Percentiles rank a stretch among this genome's conserved stretches.
These are phyloP conservation scores for Blastomyces gilchristii DNA, from an alignment of 2,329 filamentous ascomycete genomes.

Conservation along the genomic window DNA sequence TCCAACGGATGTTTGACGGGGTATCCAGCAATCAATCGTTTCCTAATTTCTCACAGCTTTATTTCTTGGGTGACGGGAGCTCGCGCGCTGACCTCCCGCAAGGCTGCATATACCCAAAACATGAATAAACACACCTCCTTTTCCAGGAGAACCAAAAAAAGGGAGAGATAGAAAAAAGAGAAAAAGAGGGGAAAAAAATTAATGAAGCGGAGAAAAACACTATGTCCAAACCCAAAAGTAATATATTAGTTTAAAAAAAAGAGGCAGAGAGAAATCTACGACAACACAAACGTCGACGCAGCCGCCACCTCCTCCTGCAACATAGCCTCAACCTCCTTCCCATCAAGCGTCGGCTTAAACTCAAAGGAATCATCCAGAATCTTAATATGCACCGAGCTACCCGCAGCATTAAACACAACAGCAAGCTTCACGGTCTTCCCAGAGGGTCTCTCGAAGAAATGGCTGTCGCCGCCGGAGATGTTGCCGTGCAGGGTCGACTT, in stretches of 20 bases:
- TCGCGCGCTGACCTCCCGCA: neutral
- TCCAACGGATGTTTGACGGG: neutral
- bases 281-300: conserved; percentile 13
- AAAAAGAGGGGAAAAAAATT: neutral
- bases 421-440: conserved; percentile 52
- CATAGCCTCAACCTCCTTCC: conserved; percentile 11
- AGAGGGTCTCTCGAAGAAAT: conserved; percentile 61
- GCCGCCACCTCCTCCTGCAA: conserved; percentile 1
- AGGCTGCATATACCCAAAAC: neutral
- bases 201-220: neutral
- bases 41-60: neutral
- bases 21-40: neutral
- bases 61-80: neutral
- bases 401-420: conserved; percentile 48
- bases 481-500: conserved; percentile 60
- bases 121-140: neutral
- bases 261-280: neutral
- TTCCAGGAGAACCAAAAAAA: neutral
- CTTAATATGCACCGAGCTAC: conserved; percentile 48
- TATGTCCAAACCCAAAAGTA: neutral
- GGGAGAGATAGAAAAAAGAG: too few species aligned
- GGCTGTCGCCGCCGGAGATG: conserved; percentile 51
- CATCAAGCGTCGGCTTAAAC: conserved; percentile 15
- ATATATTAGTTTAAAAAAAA: neutral
- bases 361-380: conserved; percentile 32